phyloP scores from a whole-genome alignment of 805 yeast species.

The Barnettozyma populi region DNA sequence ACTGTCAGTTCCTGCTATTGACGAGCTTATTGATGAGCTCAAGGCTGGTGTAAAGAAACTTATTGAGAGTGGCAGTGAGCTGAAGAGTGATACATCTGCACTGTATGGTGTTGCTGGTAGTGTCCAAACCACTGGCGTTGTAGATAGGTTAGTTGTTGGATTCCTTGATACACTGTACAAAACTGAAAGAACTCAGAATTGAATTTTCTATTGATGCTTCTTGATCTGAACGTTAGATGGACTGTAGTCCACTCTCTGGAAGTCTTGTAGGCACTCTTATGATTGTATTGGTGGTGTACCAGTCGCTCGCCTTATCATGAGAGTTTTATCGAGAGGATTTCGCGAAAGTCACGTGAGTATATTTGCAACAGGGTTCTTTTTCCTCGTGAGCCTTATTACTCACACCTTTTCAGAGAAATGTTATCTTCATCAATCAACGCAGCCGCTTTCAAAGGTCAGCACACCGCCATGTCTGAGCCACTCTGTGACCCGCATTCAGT shows the following conservation, averaged over 20 bases:
- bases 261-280: no score
- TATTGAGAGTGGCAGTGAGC: slow-evolving; percentile 18
- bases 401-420: background rate
- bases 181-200: slow-evolving; percentile 16
- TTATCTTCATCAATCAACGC: no score
- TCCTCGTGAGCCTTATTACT: background rate
- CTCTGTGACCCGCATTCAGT: slow-evolving; percentile 13
- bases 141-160: slow-evolving; percentile 69
- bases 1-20: slow-evolving; percentile 57
- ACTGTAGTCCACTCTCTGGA: no score
- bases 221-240: no score
- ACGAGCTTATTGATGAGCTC: slow-evolving; percentile 48
- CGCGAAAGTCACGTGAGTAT: background rate
- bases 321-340: no score
- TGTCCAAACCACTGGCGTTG: slow-evolving; percentile 76
- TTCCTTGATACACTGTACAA: slow-evolving; percentile 81
- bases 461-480: slow-evolving; percentile 4
- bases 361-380: background rate
- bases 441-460: no score
- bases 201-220: background rate
- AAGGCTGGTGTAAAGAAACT: slow-evolving; percentile 24
- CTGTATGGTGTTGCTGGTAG: slow-evolving; percentile 95
- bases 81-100: slow-evolving; percentile 67
- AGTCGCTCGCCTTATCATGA: no score
- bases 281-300: no score